Percentiles rank a stretch among this genome's conserved stretches.
Evolutionary conservation across 2,329 filamentous ascomycete species (phyloP).

Genomic region (Pestalotiopsis fici): DNA sequence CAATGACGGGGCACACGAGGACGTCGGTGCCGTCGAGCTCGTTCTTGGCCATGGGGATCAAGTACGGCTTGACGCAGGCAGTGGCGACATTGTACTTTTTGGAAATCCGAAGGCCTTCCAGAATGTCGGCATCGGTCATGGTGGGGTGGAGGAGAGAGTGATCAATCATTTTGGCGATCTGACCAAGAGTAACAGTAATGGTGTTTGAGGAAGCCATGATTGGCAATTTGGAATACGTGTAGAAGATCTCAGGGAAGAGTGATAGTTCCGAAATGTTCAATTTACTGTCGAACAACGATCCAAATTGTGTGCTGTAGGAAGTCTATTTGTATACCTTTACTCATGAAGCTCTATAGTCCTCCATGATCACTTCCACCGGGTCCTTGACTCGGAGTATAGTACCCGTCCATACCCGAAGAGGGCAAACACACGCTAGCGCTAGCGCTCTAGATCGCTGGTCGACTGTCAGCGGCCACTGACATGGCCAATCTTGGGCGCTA

Average conservation of each 20-base stretch:
- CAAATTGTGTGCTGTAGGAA: not conserved
- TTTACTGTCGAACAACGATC: too few species aligned
- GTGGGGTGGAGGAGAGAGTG: conserved; percentile 64
- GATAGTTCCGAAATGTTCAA: too few species aligned
- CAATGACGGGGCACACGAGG: conserved; percentile 57
- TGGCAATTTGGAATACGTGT: not conserved
- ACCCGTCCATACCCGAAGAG: too few species aligned
- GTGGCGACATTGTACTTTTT: conserved; percentile 51
- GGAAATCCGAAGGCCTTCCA: conserved; percentile 47
- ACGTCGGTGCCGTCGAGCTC: conserved; percentile 50
- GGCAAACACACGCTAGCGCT: too few species aligned
- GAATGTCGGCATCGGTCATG: conserved; percentile 57
- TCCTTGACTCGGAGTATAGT: not conserved
- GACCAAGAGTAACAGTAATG: conserved; percentile 41
- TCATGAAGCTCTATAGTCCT: not conserved
- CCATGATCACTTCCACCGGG: not conserved
- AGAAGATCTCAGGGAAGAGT: not conserved
- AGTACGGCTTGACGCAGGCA: conserved; percentile 61
- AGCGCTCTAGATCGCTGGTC: too few species aligned
- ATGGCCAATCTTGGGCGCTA: too few species aligned
- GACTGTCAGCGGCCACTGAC: too few species aligned
- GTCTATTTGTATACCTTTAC: not conserved
- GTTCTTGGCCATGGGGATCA: conserved; percentile 46
- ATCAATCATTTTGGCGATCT: conserved; percentile 58
- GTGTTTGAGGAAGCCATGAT: conserved; percentile 14